phyloP scores from a whole-genome alignment of 2,329 filamentous ascomycete genomes.

The Penicillium hesseltinei region DNA sequence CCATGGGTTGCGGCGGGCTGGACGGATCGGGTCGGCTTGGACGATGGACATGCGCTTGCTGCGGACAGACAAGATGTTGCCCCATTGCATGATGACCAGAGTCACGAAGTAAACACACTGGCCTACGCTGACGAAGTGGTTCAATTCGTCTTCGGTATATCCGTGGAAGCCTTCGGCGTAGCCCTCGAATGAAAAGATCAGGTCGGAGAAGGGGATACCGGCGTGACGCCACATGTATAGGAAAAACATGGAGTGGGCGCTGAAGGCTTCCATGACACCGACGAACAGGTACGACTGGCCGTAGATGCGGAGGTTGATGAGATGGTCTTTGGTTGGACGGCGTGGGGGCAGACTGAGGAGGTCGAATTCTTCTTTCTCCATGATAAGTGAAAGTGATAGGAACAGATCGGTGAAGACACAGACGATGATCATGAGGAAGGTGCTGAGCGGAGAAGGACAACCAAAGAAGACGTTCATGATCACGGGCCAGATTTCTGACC shows the following conservation, averaged over 20 bases:
- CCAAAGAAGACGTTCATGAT: constrained; percentile 57
- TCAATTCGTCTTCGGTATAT: constrained; percentile 48
- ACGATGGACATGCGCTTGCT: constrained; percentile 54
- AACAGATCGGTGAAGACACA: constrained; percentile 58
- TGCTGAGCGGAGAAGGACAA: constrained; percentile 51
- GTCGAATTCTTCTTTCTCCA: constrained; percentile 58
- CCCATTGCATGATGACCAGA: constrained; percentile 55
- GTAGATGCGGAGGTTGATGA: constrained; percentile 55
- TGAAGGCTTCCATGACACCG: constrained; percentile 52
- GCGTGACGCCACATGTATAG: constrained; percentile 52
- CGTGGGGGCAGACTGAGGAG: constrained; percentile 53
- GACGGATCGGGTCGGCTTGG: constrained; percentile 51
- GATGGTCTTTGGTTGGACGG: constrained; percentile 51
- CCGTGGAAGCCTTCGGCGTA: constrained; percentile 52
- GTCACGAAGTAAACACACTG: constrained; percentile 57
- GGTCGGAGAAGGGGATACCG: constrained; percentile 47
- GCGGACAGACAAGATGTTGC: constrained; percentile 53
- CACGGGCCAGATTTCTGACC: constrained; percentile 59
- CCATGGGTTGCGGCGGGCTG: constrained; percentile 52
- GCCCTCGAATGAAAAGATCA: constrained; percentile 53
- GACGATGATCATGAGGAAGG: constrained; percentile 60
- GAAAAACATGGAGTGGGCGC: constrained; percentile 55
- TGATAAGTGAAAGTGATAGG: constrained; percentile 52
- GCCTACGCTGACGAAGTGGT: constrained; percentile 50
- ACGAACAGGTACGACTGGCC: constrained; percentile 54